Base-by-base conservation (phyloP, 1,139 yeast species). In the Pichia sorboxylosa region DNA sequence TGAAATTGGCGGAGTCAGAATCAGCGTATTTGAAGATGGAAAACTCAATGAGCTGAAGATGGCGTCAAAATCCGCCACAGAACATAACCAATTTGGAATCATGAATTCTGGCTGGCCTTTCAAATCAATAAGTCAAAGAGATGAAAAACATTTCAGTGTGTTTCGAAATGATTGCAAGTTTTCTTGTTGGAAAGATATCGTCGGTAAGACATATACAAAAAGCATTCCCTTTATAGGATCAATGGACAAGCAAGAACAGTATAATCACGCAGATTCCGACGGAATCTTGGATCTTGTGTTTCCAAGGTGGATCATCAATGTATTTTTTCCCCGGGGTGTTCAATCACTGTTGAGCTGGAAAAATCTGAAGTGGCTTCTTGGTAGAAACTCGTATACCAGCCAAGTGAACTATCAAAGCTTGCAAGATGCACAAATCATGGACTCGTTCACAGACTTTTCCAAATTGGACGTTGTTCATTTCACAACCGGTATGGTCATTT, bases 251-350 rank as follows among this genome's bases (percentile, higher is more conserved):
- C n/a, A n/a, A n/a, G n/a, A n/a, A n/a, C n/a, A n/a, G n/a, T n/a
- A n/a, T n/a, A 13, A 16, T n/a, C 19, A 28, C 9, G 19, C 13
- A 7, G 14, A 5, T 13, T 2, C 11, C 13, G 32, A 33, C 9
- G n/a, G n/a, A n/a, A 13, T 39, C 14, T 19, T 41, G 19, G 39
- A 39, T 13, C 39, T 27, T 27, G 17, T 41, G 8, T 9, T 36
- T 5, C 43, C 44, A 3, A 23, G 26, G 14, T 40, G 44, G 44
- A 14, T 30, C 8, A 20, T 37, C 7, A 33, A 25, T 14, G 2
- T 34, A 3, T 40, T 39, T 20, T 26, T 40, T 3, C 44, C 44
- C 3, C 7, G 4, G 10, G 44, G 44, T 5, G 24, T 39, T 5
- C 36, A 32, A 17, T 17, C 27, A 10, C 17, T 39, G 15, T 23